phyloP scores from a whole-genome alignment of 345 rosid species.

The Xanthoceras sorbifolium region DNA sequence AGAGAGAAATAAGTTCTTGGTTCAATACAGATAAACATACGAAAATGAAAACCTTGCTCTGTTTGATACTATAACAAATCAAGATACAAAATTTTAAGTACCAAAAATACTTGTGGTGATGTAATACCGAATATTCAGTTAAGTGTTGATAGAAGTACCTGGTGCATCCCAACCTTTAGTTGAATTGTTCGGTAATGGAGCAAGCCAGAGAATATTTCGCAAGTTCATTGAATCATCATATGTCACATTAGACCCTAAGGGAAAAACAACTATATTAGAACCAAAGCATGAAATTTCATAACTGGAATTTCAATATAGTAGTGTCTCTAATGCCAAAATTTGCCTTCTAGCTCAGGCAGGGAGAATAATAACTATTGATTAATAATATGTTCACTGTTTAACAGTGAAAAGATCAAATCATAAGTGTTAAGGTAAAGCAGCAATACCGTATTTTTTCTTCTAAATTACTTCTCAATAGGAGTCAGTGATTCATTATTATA shows the following conservation, averaged over 20 bases:
- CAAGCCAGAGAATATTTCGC: constrained; percentile 93
- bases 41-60: not conserved
- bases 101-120: too few species aligned
- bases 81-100: not conserved
- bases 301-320: not conserved
- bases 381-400: not conserved
- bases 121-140: constrained; percentile 2
- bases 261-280: not conserved
- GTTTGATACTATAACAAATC: not conserved
- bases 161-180: constrained; percentile 64
- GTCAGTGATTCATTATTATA: not conserved
- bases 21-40: not conserved
- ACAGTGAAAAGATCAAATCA: not conserved
- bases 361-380: not conserved
- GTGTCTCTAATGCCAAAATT: not conserved
- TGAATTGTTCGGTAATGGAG: constrained; percentile 73
- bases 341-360: not conserved
- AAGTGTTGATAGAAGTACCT: constrained; percentile 46
- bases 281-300: not conserved
- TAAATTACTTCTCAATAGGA: not conserved
- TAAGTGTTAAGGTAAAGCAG: not conserved
- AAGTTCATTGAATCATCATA: constrained; percentile 81
- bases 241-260: constrained; percentile 61
- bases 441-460: not conserved
- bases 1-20: not conserved